A percentile compares a stretch with the other conserved stretches of the same genome.
Evolutionary conservation across 2,329 filamentous ascomycete genomes (phyloP).

Genomic region (Sporothrix dimorphospora): DNA sequence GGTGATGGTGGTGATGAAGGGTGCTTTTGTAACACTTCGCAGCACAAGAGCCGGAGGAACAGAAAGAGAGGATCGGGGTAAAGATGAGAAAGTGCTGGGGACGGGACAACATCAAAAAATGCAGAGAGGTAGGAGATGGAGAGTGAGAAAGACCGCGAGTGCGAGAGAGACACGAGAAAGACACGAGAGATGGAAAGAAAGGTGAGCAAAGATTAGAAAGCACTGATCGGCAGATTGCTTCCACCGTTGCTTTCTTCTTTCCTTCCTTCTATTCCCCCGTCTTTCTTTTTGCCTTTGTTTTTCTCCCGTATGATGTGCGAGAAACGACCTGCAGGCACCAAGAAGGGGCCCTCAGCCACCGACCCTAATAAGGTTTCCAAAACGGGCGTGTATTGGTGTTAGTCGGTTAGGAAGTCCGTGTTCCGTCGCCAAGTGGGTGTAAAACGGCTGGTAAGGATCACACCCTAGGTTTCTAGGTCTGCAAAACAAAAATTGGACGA

Average conservation of each 20-base stretch:
- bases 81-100: neutral
- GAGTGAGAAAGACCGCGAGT: neutral
- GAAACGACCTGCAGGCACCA: conserved; percentile 19
- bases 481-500: neutral
- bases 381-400: conserved; percentile 12
- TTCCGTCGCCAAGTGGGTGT: neutral
- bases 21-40: neutral
- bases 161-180: neutral
- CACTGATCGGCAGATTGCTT: conserved; percentile 2
- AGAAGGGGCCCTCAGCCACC: conserved; percentile 10
- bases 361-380: conserved; percentile 8
- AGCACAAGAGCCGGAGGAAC: neutral
- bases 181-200: neutral
- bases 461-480: neutral
- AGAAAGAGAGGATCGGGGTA: neutral
- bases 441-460: conserved; percentile 7
- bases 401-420: conserved; percentile 6
- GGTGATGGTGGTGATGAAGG: conserved; percentile 5
- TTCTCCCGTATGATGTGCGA: neutral
- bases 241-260: neutral
- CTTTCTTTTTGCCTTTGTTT: neutral
- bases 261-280: neutral
- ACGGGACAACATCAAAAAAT: conserved; percentile 14
- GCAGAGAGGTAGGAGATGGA: neutral
- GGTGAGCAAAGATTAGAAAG: conserved; percentile 18